phyloP scores from a whole-genome alignment of 1,284 basidiomycete species.

The Pseudozyma tsukubaensis region DNA sequence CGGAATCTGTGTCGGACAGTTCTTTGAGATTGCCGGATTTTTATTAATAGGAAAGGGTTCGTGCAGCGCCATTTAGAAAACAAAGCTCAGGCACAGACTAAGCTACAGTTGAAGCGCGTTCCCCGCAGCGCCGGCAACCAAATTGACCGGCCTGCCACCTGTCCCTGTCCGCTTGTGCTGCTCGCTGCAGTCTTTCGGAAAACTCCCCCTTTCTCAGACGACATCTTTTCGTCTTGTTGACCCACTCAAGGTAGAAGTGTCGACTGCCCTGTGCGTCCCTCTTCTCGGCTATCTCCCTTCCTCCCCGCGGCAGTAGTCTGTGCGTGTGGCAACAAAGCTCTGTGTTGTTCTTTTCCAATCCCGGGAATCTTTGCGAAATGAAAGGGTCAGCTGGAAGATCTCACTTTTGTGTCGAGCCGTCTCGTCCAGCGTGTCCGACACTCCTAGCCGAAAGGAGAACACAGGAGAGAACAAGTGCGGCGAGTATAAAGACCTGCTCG shows the following conservation, averaged over 20 bases:
- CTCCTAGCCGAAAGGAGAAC: too few species aligned
- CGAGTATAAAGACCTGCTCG: conserved; percentile 17
- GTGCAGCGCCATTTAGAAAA: not conserved
- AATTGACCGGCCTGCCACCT: conserved; percentile 28
- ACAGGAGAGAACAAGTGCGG: not conserved
- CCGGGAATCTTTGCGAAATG: conserved; percentile 22
- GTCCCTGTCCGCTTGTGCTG: too few species aligned
- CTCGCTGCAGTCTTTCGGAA: conserved; percentile 19
- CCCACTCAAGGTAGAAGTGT: not conserved
- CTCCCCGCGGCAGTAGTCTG: not conserved
- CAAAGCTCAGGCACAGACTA: not conserved
- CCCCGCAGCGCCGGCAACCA: conserved; percentile 20
- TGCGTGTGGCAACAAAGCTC: not conserved
- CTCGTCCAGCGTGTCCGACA: not conserved
- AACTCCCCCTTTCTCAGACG: conserved; percentile 2
- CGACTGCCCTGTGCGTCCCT: conserved; percentile 25
- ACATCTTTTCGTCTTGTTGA: conserved; percentile 5
- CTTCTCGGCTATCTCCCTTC: conserved; percentile 37
- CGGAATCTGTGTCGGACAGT: not conserved
- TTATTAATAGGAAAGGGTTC: not conserved
- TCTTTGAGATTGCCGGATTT: conserved; percentile 6
- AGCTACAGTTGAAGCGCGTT: not conserved
- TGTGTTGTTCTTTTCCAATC: conserved; percentile 15
- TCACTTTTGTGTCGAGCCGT: not conserved
- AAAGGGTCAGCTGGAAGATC: conserved; percentile 16